A percentile compares a stretch with the other conserved stretches of the same genome.
phyloP scores from a whole-genome alignment of 441 rosid genomes.

The Arabidopsis hybrid region DNA sequence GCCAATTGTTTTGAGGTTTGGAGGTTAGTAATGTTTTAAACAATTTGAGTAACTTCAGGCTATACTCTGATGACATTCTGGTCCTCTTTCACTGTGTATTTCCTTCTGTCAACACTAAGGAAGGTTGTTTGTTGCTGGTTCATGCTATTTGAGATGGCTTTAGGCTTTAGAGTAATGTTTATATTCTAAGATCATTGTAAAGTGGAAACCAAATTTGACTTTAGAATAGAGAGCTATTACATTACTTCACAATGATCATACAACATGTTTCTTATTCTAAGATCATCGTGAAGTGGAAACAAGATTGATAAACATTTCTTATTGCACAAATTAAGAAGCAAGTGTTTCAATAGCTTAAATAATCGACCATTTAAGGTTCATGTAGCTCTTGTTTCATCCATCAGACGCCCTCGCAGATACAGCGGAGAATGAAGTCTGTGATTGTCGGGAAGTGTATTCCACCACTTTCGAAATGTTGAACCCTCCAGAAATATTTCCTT shows the following conservation, averaged over 20 bases:
- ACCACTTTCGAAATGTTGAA: constrained; percentile 64
- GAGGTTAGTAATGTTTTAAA: constrained; percentile 11
- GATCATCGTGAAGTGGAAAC: not conserved
- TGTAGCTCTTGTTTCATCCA: constrained; percentile 1
- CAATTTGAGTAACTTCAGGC: not conserved
- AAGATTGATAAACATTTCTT: not conserved
- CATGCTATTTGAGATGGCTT: constrained; percentile 14
- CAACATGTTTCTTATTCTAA: not conserved
- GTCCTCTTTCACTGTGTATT: constrained; percentile 6
- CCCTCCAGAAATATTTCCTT: constrained; percentile 55
- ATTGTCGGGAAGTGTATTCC: constrained; percentile 47
- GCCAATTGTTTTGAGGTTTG: constrained; percentile 18
- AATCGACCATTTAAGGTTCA: constrained; percentile 2
- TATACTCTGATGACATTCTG: not conserved
- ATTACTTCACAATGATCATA: constrained; percentile 24
- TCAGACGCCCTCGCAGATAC: constrained; percentile 17
- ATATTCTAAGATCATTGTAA: constrained; percentile 1
- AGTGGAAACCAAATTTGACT: constrained; percentile 31
- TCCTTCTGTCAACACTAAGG: constrained; percentile 2
- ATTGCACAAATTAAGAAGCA: constrained; percentile 14
- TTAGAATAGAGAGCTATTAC: constrained; percentile 18
- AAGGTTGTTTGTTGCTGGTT: constrained; percentile 12
- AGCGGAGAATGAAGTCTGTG: constrained; percentile 42
- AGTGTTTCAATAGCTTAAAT: constrained; percentile 23
- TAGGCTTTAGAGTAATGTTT: not conserved